phyloP scores from a whole-genome alignment of 129 eudicot genomes.

The Logfia minima region DNA sequence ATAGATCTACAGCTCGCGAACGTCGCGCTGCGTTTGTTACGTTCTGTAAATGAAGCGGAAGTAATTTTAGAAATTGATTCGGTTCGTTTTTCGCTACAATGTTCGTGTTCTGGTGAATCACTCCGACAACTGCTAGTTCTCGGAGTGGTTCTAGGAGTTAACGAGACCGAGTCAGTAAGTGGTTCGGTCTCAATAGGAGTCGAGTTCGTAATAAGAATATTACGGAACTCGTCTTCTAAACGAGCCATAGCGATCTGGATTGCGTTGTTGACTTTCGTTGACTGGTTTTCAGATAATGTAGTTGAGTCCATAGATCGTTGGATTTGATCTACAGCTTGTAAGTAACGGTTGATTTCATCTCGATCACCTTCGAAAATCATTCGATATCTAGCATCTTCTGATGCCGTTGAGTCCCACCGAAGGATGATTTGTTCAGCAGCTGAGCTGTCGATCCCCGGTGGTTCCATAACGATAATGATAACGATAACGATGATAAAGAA shows the following conservation, averaged over 20 bases:
- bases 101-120: slow-evolving; percentile 33
- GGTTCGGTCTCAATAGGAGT: slow-evolving; percentile 56
- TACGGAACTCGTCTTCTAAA: slow-evolving; percentile 77
- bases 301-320: slow-evolving; percentile 55
- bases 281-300: slow-evolving; percentile 40
- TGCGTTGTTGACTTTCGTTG: slow-evolving; percentile 43
- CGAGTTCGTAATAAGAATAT: slow-evolving; percentile 46
- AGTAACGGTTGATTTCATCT: slow-evolving; percentile 50
- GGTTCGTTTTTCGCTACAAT: slow-evolving; percentile 20
- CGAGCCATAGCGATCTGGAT: slow-evolving; percentile 92
- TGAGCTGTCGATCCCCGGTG: slow-evolving; percentile 44
- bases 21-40: slow-evolving; percentile 34
- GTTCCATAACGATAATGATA: slow-evolving; percentile 34
- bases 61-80: slow-evolving; percentile 25
- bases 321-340: slow-evolving; percentile 69
- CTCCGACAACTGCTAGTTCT: slow-evolving; percentile 28
- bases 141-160: slow-evolving; percentile 30
- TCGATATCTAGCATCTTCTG: slow-evolving; percentile 56
- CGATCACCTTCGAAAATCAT: slow-evolving; percentile 79
- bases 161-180: slow-evolving; percentile 35
- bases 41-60: slow-evolving; percentile 24
- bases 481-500: not conserved
- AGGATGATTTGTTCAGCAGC: slow-evolving; percentile 70
- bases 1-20: slow-evolving; percentile 56
- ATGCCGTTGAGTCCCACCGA: slow-evolving; percentile 77